These are phyloP conservation scores for Rhizophagus sp. DNA, from an alignment of 192 early-diverging fungal genomes.

Conservation along the genomic window DNA sequence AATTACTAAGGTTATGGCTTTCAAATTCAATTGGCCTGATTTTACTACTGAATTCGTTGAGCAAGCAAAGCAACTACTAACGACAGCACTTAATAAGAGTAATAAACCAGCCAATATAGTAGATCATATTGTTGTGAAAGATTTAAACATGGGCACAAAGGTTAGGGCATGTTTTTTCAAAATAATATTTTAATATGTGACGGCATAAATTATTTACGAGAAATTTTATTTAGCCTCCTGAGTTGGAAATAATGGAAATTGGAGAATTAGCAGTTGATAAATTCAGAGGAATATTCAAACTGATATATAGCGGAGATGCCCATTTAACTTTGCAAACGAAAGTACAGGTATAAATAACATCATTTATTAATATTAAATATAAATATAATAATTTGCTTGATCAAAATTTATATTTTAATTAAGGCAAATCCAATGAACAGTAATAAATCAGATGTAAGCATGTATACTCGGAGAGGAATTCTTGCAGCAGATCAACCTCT, in stretches of 20 bases:
- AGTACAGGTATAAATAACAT: slow-evolving; percentile 70
- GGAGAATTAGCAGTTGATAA: slow-evolving; percentile 92
- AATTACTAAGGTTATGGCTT: slow-evolving; percentile 64
- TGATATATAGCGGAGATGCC: slow-evolving; percentile 93
- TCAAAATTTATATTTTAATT: not conserved
- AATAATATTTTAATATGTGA: not conserved
- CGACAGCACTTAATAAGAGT: slow-evolving; percentile 91
- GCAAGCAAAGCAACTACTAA: slow-evolving; percentile 82
- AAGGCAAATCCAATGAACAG: slow-evolving; percentile 79
- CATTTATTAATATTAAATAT: not conserved
- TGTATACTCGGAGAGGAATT: slow-evolving; percentile 65
- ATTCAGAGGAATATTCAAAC: slow-evolving; percentile 94
- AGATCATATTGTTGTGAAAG: slow-evolving; percentile 88
- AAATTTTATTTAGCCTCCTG: slow-evolving; percentile 68
- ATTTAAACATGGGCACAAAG: slow-evolving; percentile 93
- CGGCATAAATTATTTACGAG: not conserved
- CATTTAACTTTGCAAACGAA: slow-evolving; percentile 88
- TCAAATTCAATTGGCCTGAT: slow-evolving; percentile 95
- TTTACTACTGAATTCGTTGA: slow-evolving; percentile 88
- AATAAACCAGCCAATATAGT: slow-evolving; percentile 92
- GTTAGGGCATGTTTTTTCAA: slow-evolving; percentile 31
- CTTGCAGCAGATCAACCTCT: slow-evolving; percentile 92
- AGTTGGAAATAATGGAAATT: slow-evolving; percentile 97
- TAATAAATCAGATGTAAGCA: slow-evolving; percentile 57
- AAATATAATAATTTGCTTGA: slow-evolving; percentile 1